phyloP scores from a whole-genome alignment of 768 basidiomycete genomes.

The Boletales sp. region DNA sequence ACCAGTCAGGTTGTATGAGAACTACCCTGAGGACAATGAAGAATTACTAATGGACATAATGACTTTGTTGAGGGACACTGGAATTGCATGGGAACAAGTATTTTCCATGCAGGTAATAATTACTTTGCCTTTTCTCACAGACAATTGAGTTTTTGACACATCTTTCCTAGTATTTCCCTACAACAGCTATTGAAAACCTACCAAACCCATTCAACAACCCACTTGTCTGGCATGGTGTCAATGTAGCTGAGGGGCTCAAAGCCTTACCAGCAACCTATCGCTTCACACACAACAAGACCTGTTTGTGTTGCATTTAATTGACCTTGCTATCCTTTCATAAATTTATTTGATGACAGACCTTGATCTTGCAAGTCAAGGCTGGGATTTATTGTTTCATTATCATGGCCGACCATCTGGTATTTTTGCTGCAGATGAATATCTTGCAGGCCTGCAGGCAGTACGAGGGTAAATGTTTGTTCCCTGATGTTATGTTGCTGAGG shows the following conservation, averaged over 20 bases:
- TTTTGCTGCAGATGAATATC: conserved; percentile 54
- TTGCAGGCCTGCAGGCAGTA: conserved; percentile 52
- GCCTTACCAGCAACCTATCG: conserved; percentile 51
- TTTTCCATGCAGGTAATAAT: conserved; percentile 1
- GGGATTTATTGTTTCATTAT: conserved; percentile 56
- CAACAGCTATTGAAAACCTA: not conserved
- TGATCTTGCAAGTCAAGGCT: conserved; percentile 45
- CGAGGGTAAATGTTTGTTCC: conserved; percentile 39
- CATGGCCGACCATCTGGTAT: conserved; percentile 56
- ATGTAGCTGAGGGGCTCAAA: conserved; percentile 56
- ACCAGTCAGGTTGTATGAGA: conserved; percentile 1
- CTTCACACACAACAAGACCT: conserved; percentile 50
- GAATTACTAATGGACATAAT: not conserved
- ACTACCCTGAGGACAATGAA: conserved; percentile 1
- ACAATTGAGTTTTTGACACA: not conserved
- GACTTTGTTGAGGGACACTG: not conserved
- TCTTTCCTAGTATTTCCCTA: not conserved
- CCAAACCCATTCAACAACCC: conserved; percentile 44
- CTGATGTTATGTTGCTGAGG: not conserved
- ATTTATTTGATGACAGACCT: conserved; percentile 16
- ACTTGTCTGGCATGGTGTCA: conserved; percentile 55
- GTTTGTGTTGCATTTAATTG: conserved; percentile 22
- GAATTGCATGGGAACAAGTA: not conserved
- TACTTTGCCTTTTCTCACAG: not conserved
- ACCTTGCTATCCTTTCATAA: not conserved